Base-by-base conservation (phyloP, 768 basidiomycete species). In the Kwoniella heveanensis region DNA sequence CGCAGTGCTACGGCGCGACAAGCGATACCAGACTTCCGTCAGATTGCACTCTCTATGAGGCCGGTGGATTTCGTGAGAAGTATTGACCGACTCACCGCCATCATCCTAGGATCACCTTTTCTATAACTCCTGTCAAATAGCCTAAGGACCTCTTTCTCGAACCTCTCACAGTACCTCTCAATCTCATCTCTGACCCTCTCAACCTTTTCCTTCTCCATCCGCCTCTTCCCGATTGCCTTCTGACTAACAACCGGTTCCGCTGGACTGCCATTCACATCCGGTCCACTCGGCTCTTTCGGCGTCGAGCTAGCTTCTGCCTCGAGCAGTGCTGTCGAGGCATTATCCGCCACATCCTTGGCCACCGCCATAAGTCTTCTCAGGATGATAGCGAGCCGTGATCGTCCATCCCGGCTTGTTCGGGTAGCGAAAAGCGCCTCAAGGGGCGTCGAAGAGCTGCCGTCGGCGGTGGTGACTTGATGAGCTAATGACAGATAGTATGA, bases 51-150 rank as follows among this genome's bases (percentile, higher is more conserved):
- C n/a, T n/a, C n/a, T n/a, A n/a, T n/a, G n/a, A n/a, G n/a, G n/a
- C n/a, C n/a, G n/a, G n/a, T n/a, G n/a, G n/a, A n/a, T n/a, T n/a
- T n/a, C n/a, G n/a, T n/a, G n/a, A n/a, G n/a, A n/a, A n/a, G n/a
- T n/a, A n/a, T n/a, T n/a, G n/a, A n/a, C n/a, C n/a, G n/a, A 76
- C 82, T 90, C 60, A 83, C 96, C 82, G 94, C 91, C 96, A 99
- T 99, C 90, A 97, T 91, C 81, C 95, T 95, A 0, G 96, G 96
- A 77, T 99, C 96, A 30, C 94, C 93, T 76, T 92, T 91, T 56
- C 94, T 87, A 80, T 98, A 99, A 73, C 91, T 94, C 69, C 90
- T 83, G 78, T 99, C 96, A 77, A 99, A 99, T 46, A 98, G 83
- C 75, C 90, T 88, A 57, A 99, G 86, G 87, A 97, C 95, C 76